phyloP scores from a whole-genome alignment of 2,329 filamentous ascomycete species.

The Venturia aucupariae region DNA sequence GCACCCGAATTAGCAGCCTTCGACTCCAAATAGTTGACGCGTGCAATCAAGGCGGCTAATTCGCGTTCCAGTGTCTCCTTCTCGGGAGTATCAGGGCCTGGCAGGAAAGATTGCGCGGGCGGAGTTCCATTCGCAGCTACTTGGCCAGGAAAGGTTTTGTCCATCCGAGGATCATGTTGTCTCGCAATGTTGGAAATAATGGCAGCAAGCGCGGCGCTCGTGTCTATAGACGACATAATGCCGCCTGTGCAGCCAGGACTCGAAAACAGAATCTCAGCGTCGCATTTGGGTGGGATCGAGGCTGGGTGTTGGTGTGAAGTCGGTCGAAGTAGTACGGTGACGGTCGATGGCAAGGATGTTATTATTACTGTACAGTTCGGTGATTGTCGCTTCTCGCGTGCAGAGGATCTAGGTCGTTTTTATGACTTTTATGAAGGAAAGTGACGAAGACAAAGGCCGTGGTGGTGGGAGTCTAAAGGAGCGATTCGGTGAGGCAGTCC shows the following conservation, averaged over 20 bases:
- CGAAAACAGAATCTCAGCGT: not conserved
- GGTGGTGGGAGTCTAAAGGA: not conserved
- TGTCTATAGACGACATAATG: slow-evolving; percentile 19
- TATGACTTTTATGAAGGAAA: not conserved
- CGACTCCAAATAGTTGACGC: slow-evolving; percentile 75
- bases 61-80: slow-evolving; percentile 77
- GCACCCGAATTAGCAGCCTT: slow-evolving; percentile 53
- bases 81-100: slow-evolving; percentile 63
- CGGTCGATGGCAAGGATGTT: not conserved
- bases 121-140: slow-evolving; percentile 43
- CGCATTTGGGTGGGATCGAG: not conserved
- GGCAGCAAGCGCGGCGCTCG: slow-evolving; percentile 28
- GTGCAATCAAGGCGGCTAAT: slow-evolving; percentile 64
- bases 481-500: not conserved
- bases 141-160: slow-evolving; percentile 36
- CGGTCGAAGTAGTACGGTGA: not conserved
- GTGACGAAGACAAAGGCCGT: not conserved
- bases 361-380: not conserved
- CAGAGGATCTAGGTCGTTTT: not conserved
- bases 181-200: slow-evolving; percentile 42
- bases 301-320: not conserved
- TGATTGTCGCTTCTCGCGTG: not conserved
- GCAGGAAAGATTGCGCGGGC: slow-evolving; percentile 54
- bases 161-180: slow-evolving; percentile 34
- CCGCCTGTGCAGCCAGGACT: not conserved